These are phyloP conservation scores for Hyaloscypha variabilis DNA, from an alignment of 495 filamentous ascomycete species.

Conservation along the genomic window DNA sequence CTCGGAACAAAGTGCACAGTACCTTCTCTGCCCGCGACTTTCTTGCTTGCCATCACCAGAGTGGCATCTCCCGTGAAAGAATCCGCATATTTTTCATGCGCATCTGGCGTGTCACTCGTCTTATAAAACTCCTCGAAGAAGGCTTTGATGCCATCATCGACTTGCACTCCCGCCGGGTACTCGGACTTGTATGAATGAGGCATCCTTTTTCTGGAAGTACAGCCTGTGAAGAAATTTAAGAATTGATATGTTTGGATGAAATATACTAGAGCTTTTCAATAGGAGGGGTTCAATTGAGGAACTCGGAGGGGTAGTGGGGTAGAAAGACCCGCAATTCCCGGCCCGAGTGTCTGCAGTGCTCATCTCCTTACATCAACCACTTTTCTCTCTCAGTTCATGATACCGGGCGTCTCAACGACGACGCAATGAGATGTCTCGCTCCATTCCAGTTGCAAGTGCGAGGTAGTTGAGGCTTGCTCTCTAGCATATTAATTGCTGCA, in stretches of 20 bases:
- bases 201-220: constrained; percentile 11
- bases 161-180: constrained; percentile 32
- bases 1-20: no score
- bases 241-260: neutral
- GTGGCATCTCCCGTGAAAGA: constrained; percentile 58
- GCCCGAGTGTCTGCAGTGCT: neutral
- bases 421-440: neutral
- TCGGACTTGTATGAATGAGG: constrained; percentile 23
- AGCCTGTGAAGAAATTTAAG: neutral
- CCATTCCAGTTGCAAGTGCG: neutral
- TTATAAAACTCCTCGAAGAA: constrained; percentile 63
- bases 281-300: no score
- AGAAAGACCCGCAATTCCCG: neutral
- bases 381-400: neutral
- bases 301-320: neutral
- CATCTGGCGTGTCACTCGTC: constrained; percentile 56
- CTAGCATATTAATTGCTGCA: neutral
- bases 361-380: neutral
- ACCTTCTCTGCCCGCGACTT: constrained; percentile 53
- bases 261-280: no score
- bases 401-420: neutral
- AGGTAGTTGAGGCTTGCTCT: neutral
- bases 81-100: constrained; percentile 57
- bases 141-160: constrained; percentile 37
- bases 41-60: constrained; percentile 58